Conservation (phyloP, 768 basidiomycete genomes). For the Mycena sanguinolenta region DNA sequence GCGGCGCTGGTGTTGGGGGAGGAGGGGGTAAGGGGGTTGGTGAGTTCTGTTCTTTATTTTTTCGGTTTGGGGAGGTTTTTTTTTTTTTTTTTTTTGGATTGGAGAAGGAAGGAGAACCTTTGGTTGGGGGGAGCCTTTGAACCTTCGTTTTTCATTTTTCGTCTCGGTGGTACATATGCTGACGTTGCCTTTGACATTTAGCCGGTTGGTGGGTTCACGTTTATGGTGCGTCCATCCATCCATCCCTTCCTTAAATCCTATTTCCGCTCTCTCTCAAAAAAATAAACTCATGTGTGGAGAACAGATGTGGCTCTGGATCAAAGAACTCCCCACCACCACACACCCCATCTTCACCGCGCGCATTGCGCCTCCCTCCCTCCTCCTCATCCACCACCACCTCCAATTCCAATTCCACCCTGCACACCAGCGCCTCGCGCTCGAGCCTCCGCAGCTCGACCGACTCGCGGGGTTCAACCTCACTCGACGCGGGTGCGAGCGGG, state of each 20-base stretch:
- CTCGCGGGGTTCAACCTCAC: no score
- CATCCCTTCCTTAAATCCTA: not conserved
- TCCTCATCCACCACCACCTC: constrained; percentile 9
- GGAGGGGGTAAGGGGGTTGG: constrained; percentile 62
- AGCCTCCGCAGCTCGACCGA: no score
- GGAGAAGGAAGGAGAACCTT: no score
- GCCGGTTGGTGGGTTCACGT: constrained; percentile 76
- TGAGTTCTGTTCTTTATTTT: constrained; percentile 8
- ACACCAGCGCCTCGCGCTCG: no score
- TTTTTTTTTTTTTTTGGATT: no score
- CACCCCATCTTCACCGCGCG: constrained; percentile 56
- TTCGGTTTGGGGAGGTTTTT: no score
- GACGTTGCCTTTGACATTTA: not conserved
- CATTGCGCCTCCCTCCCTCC: constrained; percentile 26
- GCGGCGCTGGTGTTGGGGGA: constrained; percentile 66
- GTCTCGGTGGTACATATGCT: no score
- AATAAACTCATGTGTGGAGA: not conserved
- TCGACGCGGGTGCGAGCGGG: no score
- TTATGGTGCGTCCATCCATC: constrained; percentile 63
- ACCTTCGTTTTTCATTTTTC: no score
- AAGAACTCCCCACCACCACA: constrained; percentile 52
- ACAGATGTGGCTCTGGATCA: constrained; percentile 66
- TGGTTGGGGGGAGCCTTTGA: no score
- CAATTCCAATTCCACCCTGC: no score
- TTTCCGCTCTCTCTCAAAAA: no score